Percentiles rank a stretch among this genome's conserved stretches.
phyloP scores from a whole-genome alignment of 73 alveolate species.

The Tetrahymena malaccensis region DNA sequence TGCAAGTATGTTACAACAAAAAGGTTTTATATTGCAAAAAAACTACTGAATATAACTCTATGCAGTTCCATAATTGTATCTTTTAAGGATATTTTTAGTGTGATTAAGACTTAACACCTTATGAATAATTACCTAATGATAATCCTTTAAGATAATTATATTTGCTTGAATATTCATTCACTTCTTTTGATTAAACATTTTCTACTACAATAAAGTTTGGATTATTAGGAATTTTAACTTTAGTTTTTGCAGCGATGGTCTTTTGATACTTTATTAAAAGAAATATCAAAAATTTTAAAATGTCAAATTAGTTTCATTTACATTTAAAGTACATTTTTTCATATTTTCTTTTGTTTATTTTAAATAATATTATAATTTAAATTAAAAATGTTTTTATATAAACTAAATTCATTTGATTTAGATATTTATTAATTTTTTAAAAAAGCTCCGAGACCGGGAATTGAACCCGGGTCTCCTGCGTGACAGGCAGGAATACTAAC shows the following conservation, averaged over 20 bases:
- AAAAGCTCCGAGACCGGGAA: neutral
- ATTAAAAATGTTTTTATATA: too few relatives aligned
- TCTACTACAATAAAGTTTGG: neutral
- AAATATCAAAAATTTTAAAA: too few relatives aligned
- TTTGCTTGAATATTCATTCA: neutral
- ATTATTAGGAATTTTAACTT: neutral
- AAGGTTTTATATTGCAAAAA: neutral
- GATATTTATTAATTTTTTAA: neutral
- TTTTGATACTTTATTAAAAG: too few relatives aligned
- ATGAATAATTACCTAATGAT: neutral
- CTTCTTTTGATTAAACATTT: neutral
- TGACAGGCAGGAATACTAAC: constrained; percentile 1
- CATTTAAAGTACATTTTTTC: too few relatives aligned
- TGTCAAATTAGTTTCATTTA: too few relatives aligned
- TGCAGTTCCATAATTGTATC: neutral
- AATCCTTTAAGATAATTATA: neutral
- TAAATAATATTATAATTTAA: too few relatives aligned
- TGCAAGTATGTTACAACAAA: neutral
- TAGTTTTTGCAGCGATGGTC: too few relatives aligned
- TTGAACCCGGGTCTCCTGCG: constrained; percentile 3
- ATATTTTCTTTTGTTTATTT: too few relatives aligned
- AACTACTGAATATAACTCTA: neutral
- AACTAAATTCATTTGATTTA: too few relatives aligned
- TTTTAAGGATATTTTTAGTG: neutral
- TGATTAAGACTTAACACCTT: neutral